Evolutionary conservation across 2,329 filamentous ascomycete genomes (phyloP), one percentile per base, ranked within the genome.

Genomic region (Ceratocystis destructans): DNA sequence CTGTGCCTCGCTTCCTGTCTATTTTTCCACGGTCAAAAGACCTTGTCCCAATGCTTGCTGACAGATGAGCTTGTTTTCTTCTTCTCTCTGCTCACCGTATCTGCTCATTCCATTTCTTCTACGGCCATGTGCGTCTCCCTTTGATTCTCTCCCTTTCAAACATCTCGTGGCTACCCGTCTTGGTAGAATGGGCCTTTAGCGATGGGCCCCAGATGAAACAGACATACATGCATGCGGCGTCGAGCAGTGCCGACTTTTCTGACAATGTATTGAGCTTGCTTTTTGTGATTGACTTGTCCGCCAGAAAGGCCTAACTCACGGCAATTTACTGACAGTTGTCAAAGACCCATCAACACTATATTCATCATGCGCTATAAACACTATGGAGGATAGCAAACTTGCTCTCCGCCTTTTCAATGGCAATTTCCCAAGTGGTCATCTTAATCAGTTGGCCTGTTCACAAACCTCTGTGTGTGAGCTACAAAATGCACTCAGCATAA

Each of bases 151-250:
- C 53, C 53, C 53, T 59, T 31, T n/a, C 53, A 33, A 31, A 33
- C 10, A 59, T 59, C 10, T 59, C 53, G 53, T 59, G 53, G 28
- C 53, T 31, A 59, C 28, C 53, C 53, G 53, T 57, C 53, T 59
- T 59, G 53, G 53, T 50, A 12, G 37, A 41, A 41, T 12, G 10
- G 37, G 37, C 37, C 37, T 41, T 41, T 41, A 41, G 37, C 37
- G 37, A 41, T 41, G 12, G 37, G 37, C 37, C 10, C 37, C 12
- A 41, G 2, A 41, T 41, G 37, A 41, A 41, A 41, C 37, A 41
- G 37, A 3, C 37, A 41, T 12, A 3, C 37, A 41, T 12, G 37
- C 37, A 41, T 41, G 37, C 37, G 10, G 37, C 3, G 5, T 50
- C 17, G 12, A 53, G 48, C 48, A 59, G 25, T 57, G 28, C 28